These are phyloP conservation scores for Lizanozyma gosingica DNA, from an alignment of 1,139 yeast genomes.

Conservation along the genomic window DNA sequence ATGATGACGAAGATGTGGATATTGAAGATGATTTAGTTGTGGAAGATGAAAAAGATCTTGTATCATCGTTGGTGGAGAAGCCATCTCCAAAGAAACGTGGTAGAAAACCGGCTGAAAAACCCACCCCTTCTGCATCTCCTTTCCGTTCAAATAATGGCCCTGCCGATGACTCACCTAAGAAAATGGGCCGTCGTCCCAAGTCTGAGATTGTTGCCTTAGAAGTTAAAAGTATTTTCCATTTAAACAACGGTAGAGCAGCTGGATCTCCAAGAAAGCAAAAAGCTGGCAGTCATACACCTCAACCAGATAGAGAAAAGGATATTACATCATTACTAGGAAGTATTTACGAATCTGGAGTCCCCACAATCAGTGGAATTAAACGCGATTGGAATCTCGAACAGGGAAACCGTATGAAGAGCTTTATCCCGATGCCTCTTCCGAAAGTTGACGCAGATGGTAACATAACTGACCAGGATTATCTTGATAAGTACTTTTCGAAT, in stretches of 20 bases:
- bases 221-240: slow-evolving; percentile 28
- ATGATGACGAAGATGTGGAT: slow-evolving; percentile 23
- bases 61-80: neutral
- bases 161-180: neutral
- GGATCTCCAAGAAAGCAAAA: slow-evolving; percentile 1
- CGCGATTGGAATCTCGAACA: slow-evolving; percentile 3
- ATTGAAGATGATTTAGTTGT: slow-evolving; percentile 18
- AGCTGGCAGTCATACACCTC: slow-evolving; percentile 1
- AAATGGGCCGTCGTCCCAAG: neutral
- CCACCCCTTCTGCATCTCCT: neutral
- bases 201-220: slow-evolving; percentile 4
- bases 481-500: slow-evolving; percentile 22
- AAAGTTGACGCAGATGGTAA: slow-evolving; percentile 22
- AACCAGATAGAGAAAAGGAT: slow-evolving; percentile 1
- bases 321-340: slow-evolving; percentile 1
- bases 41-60: slow-evolving; percentile 32
- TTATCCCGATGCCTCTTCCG: slow-evolving; percentile 31
- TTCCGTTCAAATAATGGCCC: neutral
- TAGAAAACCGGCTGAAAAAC: neutral
- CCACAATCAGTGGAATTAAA: slow-evolving; percentile 25
- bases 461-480: slow-evolving; percentile 20
- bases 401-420: slow-evolving; percentile 8
- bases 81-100: neutral
- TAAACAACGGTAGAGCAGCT: slow-evolving; percentile 6
- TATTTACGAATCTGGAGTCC: slow-evolving; percentile 6